phyloP scores from a whole-genome alignment of 805 yeast genomes.

The Candida palmyrensis region DNA sequence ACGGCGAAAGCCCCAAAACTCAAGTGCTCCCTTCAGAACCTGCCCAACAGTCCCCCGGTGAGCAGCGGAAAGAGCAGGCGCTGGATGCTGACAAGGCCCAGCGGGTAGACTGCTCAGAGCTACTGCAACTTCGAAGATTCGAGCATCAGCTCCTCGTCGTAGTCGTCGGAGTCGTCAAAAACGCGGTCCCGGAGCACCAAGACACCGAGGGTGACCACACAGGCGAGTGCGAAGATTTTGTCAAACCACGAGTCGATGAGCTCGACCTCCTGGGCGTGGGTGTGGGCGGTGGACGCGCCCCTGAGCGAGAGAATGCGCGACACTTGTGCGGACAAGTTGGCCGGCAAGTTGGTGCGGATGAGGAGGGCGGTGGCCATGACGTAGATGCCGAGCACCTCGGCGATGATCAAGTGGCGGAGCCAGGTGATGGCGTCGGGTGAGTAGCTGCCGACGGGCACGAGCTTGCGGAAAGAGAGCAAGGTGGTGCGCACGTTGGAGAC shows the following conservation, averaged over 20 bases:
- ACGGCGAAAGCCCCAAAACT: too few relatives aligned
- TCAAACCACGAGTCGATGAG: constrained; percentile 51
- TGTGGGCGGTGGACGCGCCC: constrained; percentile 18
- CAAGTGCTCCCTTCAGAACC: too few relatives aligned
- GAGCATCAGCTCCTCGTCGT: constrained; percentile 31
- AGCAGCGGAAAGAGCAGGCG: too few relatives aligned
- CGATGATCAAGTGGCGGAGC: constrained; percentile 33
- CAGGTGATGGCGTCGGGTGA: constrained; percentile 18
- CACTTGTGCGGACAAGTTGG: constrained; percentile 37
- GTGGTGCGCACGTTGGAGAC: constrained; percentile 62
- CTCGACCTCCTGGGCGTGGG: constrained; percentile 29
- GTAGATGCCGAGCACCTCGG: constrained; percentile 47
- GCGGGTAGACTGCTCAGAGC: too few relatives aligned
- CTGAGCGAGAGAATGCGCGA: constrained; percentile 33
- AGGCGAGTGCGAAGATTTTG: constrained; percentile 42
- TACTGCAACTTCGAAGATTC: too few relatives aligned
- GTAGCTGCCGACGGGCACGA: constrained; percentile 17
- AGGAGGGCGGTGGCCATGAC: constrained; percentile 48
- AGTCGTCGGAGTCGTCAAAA: constrained; percentile 15
- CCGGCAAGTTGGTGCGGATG: constrained; percentile 44
- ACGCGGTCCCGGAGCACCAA: constrained; percentile 15
- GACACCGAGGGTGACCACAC: constrained; percentile 27
- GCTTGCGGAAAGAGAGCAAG: constrained; percentile 44
- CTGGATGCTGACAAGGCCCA: too few relatives aligned
- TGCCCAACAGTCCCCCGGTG: too few relatives aligned